Percentiles rank a stretch among this genome's conserved stretches.
phyloP scores from a whole-genome alignment of 495 filamentous ascomycete genomes.

The Penicillium tannophilum region DNA sequence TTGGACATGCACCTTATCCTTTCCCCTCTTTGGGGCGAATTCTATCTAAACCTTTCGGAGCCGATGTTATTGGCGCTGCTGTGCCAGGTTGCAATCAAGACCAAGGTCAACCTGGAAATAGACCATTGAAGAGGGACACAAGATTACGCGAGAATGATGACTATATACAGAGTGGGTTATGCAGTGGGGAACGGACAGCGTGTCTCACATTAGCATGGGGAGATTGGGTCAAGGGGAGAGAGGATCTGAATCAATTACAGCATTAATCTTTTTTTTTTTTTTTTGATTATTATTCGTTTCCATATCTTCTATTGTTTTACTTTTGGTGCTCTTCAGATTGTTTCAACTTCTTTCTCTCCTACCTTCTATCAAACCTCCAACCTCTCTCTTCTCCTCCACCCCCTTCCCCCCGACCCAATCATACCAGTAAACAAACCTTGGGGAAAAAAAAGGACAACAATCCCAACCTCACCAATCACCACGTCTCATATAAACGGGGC shows the following conservation, averaged over 20 bases:
- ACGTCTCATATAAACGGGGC: background rate
- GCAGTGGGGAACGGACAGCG: constrained; percentile 12
- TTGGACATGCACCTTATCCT: constrained; percentile 6
- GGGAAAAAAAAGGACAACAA: background rate
- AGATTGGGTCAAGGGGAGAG: constrained; percentile 10
- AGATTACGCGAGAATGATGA: constrained; percentile 30
- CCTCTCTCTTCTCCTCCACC: background rate
- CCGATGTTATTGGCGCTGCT: constrained; percentile 21
- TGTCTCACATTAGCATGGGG: constrained; percentile 17
- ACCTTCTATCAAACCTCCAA: background rate
- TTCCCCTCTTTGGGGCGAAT: background rate
- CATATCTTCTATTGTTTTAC: background rate
- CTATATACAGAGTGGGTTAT: constrained; percentile 8
- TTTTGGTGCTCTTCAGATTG: background rate
- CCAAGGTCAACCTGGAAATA: constrained; percentile 13
- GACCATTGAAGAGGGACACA: constrained; percentile 9
- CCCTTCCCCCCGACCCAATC: background rate
- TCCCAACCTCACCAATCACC: background rate
- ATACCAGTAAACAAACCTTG: background rate
- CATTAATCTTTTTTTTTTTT: background rate
- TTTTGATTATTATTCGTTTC: background rate
- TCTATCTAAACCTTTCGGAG: constrained; percentile 15
- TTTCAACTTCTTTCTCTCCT: background rate
- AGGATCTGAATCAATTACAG: constrained; percentile 6
- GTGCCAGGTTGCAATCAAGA: constrained; percentile 20